Percentiles rank a stretch among this genome's conserved stretches.
phyloP scores from a whole-genome alignment of 208 protist species.

The Trypanosoma cruzi region DNA sequence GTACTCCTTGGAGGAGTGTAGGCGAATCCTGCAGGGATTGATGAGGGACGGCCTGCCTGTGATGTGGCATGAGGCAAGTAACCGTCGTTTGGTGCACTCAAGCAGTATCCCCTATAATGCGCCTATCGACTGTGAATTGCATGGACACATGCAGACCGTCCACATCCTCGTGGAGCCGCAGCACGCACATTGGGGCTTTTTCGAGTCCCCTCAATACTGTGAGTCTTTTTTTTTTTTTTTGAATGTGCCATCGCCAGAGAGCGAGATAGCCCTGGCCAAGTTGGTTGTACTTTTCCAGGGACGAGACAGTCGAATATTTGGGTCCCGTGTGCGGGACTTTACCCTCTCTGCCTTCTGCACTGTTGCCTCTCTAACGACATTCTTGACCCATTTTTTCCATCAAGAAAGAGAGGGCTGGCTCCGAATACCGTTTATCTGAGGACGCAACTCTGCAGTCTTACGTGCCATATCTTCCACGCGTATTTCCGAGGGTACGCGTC shows the following conservation, averaged over 20 bases:
- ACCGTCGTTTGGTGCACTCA: constrained; percentile 46
- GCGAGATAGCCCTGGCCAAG: constrained; percentile 51
- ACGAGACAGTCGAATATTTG: constrained; percentile 85
- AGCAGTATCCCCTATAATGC: constrained; percentile 63
- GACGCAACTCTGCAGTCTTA: constrained; percentile 68
- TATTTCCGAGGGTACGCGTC: constrained; percentile 66
- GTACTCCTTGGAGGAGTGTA: too few relatives aligned
- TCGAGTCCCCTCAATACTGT: constrained; percentile 60
- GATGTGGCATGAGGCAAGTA: constrained; percentile 25
- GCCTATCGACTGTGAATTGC: constrained; percentile 77
- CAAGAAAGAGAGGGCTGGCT: constrained; percentile 10
- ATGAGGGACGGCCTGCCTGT: too few relatives aligned
- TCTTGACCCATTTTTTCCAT: constrained; percentile 69
- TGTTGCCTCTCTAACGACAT: constrained; percentile 72
- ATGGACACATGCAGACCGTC: constrained; percentile 64
- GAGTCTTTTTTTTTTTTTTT: constrained; percentile 61
- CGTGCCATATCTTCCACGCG: constrained; percentile 51
- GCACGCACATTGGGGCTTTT: constrained; percentile 63
- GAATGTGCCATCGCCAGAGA: constrained; percentile 37
- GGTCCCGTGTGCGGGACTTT: constrained; percentile 81
- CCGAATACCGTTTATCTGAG: constrained; percentile 31
- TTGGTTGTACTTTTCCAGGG: constrained; percentile 68
- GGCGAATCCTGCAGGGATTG: too few relatives aligned
- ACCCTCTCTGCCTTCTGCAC: constrained; percentile 52
- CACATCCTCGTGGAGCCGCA: constrained; percentile 86